Evolutionary conservation across 352 stramenopile genomes (phyloP), one percentile per base, ranked within the genome.

Genomic region (Globisporangium paroecandrum): DNA sequence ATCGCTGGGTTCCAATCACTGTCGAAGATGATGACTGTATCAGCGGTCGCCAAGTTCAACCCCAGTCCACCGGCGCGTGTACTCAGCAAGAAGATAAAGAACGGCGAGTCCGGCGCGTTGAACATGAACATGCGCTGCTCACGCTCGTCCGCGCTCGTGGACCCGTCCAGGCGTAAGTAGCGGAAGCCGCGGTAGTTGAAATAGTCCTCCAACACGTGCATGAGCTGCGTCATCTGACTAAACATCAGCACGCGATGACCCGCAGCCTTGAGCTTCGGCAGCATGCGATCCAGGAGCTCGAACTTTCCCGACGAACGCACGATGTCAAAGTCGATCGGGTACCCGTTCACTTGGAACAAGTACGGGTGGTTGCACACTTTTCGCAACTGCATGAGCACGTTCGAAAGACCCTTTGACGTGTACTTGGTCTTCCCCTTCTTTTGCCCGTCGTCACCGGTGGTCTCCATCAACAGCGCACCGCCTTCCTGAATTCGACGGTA

Each of bases 11-110:
- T 99, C 97, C 97, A 99, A 74, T 99, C 98, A 69, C 89, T 98
- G 72, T 99, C 98, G 70, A 99, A 99, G 75, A 99, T 99, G 51
- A 99, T 98, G 7, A 99, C 97, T 5, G 97, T 99, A 71, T 99
- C 98, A 29, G 98, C 98, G 24, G 97, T 97, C 34, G 95, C 97
- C 27, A 99, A 88, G 76, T 99, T 99, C 24, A 99, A 72, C 25
- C 98, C 98, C 29, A 99, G 80, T 25, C 98, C 98, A 70, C 98
- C 98, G 27, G 97, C 97, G 8, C 97, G 86, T 22, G 98, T 99
- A 74, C 89, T 98, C 32, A 99, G 77, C 18, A 99, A 77, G 75
- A 99, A 99, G 34, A 91, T 90, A 70, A 99, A 99, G 72, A 82
- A 93, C 4, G 86, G 86, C 25, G 86, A 94, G 68, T 96, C 88